These are phyloP conservation scores for Cercospora citrullina DNA, from an alignment of 2,329 filamentous ascomycete species.

Conservation along the genomic window DNA sequence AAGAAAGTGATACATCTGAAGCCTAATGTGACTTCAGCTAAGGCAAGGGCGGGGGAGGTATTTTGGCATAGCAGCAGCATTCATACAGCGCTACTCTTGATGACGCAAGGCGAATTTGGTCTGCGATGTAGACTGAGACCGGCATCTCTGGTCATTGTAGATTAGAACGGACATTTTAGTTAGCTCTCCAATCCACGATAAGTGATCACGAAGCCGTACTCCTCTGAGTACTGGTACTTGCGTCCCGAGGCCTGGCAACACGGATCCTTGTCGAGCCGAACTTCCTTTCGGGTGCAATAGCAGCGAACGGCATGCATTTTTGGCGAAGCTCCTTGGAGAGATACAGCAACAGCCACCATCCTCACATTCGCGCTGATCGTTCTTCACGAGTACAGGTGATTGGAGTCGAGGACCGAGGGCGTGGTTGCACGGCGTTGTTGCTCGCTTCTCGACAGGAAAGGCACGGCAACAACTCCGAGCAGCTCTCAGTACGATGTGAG, in stretches of 20 bases:
- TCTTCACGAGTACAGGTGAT: not conserved
- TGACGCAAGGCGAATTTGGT: slow-evolving; percentile 15
- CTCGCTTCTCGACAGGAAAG: not conserved
- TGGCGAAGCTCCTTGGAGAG: not conserved
- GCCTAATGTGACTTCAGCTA: slow-evolving; percentile 6
- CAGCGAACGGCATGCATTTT: not conserved
- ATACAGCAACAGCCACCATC: not conserved
- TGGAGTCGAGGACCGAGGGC: not conserved
- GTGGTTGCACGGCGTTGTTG: not conserved
- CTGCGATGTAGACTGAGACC: slow-evolving; percentile 29
- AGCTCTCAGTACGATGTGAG: not conserved
- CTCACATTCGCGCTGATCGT: not conserved
- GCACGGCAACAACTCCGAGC: not conserved
- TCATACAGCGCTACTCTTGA: slow-evolving; percentile 20
- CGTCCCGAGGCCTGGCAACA: not conserved
- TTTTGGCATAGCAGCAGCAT: not conserved
- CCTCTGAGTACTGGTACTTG: slow-evolving; percentile 3
- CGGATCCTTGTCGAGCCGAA: not conserved
- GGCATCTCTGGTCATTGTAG: slow-evolving; percentile 28
- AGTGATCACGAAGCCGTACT: not conserved
- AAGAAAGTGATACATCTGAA: slow-evolving; percentile 6
- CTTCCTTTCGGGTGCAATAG: not conserved
- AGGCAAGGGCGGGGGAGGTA: slow-evolving; percentile 2
- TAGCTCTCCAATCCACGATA: slow-evolving; percentile 30
- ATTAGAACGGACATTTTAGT: slow-evolving; percentile 18